Conservation (phyloP, 176 grass and related monocot genomes). For the Puccinellia tenuiflora region DNA sequence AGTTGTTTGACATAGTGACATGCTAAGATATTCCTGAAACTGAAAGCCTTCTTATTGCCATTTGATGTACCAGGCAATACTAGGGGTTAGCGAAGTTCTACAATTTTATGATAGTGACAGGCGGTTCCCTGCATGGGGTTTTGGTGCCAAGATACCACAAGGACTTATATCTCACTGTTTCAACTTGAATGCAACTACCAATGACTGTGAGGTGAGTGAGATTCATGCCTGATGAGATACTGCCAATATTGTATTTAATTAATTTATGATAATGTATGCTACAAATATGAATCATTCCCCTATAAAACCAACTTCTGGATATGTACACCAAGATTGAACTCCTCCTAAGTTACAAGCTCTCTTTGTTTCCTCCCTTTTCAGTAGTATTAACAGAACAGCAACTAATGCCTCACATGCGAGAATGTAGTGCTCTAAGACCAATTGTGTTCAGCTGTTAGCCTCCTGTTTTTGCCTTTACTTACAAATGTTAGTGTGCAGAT, state of each 20-base stretch:
- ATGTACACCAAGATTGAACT: background rate
- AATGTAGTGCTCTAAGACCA: background rate
- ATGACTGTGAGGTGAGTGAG: conserved; percentile 59
- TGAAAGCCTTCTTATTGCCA: background rate
- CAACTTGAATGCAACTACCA: conserved; percentile 60
- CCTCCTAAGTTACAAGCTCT: background rate
- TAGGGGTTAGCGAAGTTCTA: conserved; percentile 80
- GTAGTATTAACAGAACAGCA: background rate
- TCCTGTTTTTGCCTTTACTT: background rate
- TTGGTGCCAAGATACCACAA: conserved; percentile 63
- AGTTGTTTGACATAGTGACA: background rate
- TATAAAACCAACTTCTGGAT: background rate
- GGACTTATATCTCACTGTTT: conserved; percentile 76
- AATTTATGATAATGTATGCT: background rate
- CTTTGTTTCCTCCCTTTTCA: conserved; percentile 2
- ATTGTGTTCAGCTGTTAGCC: background rate
- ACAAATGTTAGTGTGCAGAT: background rate
- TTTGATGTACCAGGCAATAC: conserved; percentile 53
- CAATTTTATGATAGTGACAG: conserved; percentile 93
- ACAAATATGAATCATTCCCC: background rate
- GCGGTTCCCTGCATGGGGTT: conserved; percentile 87
- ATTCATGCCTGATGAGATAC: conserved; percentile 1
- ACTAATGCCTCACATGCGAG: background rate
- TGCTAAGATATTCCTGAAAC: background rate
- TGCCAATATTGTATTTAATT: conserved; percentile 3